phyloP scores from a whole-genome alignment of 1,284 basidiomycete genomes.

The Marasmius fiardii region DNA sequence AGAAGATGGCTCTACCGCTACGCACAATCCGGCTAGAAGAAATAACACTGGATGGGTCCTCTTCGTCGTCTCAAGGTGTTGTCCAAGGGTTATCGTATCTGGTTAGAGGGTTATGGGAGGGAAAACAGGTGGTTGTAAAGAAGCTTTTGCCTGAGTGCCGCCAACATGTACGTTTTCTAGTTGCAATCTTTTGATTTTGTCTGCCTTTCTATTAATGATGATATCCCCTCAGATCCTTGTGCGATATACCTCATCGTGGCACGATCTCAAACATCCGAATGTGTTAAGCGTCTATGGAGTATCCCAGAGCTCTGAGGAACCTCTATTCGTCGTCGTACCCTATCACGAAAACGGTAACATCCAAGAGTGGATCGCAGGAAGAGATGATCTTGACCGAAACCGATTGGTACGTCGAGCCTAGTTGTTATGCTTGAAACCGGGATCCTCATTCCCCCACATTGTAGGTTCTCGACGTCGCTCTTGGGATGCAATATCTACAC shows the following conservation, averaged over 20 bases:
- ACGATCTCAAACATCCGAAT: conserved; percentile 17
- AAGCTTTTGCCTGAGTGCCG: conserved; percentile 16
- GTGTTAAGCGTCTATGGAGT: conserved; percentile 21
- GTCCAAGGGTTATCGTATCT: conserved; percentile 5
- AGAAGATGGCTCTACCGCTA: not conserved
- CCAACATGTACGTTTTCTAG: conserved; percentile 7
- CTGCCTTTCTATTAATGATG: not conserved
- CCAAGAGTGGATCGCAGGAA: conserved; percentile 15
- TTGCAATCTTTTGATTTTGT: not conserved
- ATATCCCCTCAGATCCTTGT: conserved; percentile 13
- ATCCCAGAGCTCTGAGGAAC: conserved; percentile 19
- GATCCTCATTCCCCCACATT: not conserved
- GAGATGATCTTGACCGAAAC: conserved; percentile 16
- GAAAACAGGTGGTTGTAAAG: conserved; percentile 20
- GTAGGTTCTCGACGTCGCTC: conserved; percentile 19
- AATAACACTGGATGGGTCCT: not conserved
- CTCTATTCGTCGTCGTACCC: conserved; percentile 19
- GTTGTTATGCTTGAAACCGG: too few species aligned
- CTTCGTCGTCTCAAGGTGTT: not conserved
- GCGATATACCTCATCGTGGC: conserved; percentile 18
- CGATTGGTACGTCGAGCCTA: conserved; percentile 14
- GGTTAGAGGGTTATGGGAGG: conserved; percentile 19
- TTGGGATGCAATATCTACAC: conserved; percentile 25
- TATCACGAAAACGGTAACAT: conserved; percentile 20
- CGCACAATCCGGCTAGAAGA: not conserved